Conservation (phyloP, 331 rosid genomes). For the Erythrophleum ivorense region DNA sequence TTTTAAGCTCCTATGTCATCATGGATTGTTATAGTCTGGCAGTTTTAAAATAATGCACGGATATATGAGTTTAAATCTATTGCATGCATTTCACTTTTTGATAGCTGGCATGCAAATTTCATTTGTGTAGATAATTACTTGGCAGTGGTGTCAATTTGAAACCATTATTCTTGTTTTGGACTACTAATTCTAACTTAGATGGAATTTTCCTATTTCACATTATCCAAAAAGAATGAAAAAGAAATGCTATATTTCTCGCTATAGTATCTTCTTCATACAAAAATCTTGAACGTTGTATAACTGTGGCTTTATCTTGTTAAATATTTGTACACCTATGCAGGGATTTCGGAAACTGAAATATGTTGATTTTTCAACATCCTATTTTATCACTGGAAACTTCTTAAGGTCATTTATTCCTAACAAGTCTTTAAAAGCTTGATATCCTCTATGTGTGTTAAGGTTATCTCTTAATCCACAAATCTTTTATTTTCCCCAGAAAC, state of each 20-base stretch:
- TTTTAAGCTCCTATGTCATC: conserved; percentile 10
- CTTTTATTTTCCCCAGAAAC: conserved; percentile 49
- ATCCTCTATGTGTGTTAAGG: not conserved
- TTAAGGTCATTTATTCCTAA: conserved; percentile 57
- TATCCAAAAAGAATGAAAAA: not conserved
- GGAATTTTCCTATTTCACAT: conserved; percentile 20
- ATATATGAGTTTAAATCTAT: not conserved
- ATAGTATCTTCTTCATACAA: not conserved
- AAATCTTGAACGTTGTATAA: not conserved
- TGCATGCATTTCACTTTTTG: not conserved
- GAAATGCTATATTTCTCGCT: not conserved
- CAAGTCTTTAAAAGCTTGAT: conserved; percentile 13
- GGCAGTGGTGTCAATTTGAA: not conserved
- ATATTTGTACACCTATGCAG: conserved; percentile 48
- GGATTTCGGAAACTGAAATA: conserved; percentile 69
- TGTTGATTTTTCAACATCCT: conserved; percentile 84
- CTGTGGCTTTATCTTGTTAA: conserved; percentile 11
- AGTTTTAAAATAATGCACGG: not conserved
- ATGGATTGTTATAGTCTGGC: conserved; percentile 14
- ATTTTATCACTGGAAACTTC: conserved; percentile 82
- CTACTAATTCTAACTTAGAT: not conserved
- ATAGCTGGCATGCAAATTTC: not conserved
- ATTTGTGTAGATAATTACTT: conserved; percentile 5
- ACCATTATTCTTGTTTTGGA: not conserved
- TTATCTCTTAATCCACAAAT: conserved; percentile 9